These are phyloP conservation scores for Saururus chinensis DNA, from an alignment of 164 flowering plant species.

Conservation along the genomic window DNA sequence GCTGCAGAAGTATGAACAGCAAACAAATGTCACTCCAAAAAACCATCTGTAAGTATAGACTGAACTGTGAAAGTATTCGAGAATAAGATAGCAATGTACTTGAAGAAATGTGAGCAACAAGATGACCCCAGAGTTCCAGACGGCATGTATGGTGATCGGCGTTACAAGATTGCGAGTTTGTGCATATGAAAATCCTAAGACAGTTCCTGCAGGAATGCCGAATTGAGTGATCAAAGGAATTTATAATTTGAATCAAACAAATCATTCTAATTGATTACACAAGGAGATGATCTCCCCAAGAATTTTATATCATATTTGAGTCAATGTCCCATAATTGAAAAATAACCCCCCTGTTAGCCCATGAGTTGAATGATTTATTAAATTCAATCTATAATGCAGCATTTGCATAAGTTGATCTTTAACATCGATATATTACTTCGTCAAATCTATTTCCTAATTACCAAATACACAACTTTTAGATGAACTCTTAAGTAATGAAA, in stretches of 20 bases:
- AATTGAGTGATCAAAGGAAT: neutral
- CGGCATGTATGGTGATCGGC: slow-evolving; percentile 76
- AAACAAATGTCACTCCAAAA: neutral
- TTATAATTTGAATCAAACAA: neutral
- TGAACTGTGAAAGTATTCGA: too few species aligned
- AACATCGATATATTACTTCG: too few species aligned
- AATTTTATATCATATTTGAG: neutral
- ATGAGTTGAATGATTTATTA: too few species aligned
- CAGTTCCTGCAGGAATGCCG: slow-evolving; percentile 35
- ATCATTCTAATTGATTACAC: neutral
- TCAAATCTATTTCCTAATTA: too few species aligned
- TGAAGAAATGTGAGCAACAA: slow-evolving; percentile 72
- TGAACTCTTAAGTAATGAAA: neutral
- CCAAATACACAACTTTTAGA: too few species aligned
- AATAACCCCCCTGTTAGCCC: neutral
- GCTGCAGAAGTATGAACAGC: slow-evolving; percentile 26
- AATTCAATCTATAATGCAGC: too few species aligned
- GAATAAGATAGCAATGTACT: slow-evolving; percentile 27
- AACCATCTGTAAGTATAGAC: too few species aligned
- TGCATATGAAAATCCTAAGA: slow-evolving; percentile 88
- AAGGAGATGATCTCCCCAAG: neutral
- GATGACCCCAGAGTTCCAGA: slow-evolving; percentile 94
- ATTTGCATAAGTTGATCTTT: too few species aligned
- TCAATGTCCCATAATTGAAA: neutral
- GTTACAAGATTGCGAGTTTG: slow-evolving; percentile 92